These are phyloP conservation scores for Dipodascopsis tothii DNA, from an alignment of 805 yeast genomes.

Conservation along the genomic window DNA sequence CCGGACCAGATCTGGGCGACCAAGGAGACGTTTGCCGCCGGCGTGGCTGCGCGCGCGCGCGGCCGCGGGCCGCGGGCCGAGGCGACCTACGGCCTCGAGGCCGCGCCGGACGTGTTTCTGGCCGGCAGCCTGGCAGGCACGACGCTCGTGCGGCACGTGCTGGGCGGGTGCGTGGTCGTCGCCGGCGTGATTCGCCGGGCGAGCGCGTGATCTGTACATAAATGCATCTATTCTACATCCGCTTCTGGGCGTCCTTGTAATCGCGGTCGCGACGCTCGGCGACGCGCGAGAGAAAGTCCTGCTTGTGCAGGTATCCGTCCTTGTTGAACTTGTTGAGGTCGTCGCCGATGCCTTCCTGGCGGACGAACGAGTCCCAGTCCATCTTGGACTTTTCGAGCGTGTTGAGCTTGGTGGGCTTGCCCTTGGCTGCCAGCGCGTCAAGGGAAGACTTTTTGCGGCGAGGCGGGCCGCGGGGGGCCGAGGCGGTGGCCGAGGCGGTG, in stretches of 20 bases:
- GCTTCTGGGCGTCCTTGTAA: conserved; percentile 38
- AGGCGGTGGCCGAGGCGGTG: neutral
- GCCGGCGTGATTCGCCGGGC: conserved; percentile 18
- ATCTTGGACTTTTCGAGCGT: conserved; percentile 87
- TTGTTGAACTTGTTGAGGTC: conserved; percentile 75
- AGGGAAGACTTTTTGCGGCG: conserved; percentile 16
- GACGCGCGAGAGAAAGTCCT: conserved; percentile 76
- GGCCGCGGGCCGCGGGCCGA: neutral
- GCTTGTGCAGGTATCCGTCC: conserved; percentile 85
- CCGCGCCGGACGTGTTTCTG: conserved; percentile 23
- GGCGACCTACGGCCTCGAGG: conserved; percentile 19
- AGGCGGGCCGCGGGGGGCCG: neutral
- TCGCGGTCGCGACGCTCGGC: conserved; percentile 51
- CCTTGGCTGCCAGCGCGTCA: conserved; percentile 21
- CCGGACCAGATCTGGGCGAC: conserved; percentile 17
- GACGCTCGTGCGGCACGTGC: conserved; percentile 28
- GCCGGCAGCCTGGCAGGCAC: conserved; percentile 32
- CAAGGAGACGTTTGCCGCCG: conserved; percentile 7
- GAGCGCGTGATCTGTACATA: neutral
- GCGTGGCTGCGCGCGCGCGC: conserved; percentile 2
- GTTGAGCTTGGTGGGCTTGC: conserved; percentile 65
- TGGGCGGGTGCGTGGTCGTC: conserved; percentile 28
- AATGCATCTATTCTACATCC: conserved; percentile 8
- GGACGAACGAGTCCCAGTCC: conserved; percentile 94
- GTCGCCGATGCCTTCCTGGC: conserved; percentile 71